Base-by-base conservation (phyloP, 345 rosid species). In the Citrus mangshanensis region DNA sequence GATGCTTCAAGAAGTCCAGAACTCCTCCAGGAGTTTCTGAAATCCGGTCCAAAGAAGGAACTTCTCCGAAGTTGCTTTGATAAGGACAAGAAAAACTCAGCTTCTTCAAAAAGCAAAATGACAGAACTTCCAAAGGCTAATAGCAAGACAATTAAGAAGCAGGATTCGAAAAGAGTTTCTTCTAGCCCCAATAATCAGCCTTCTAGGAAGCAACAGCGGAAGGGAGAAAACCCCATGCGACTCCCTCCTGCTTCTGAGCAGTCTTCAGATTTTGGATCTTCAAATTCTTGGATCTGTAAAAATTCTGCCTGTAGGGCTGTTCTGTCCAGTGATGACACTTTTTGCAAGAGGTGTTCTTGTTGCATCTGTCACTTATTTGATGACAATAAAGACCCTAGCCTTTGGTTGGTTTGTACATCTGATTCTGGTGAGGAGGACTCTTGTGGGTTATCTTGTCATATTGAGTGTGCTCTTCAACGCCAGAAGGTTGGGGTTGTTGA, bases 261-360 rank as follows among this genome's bases (percentile, higher is more conserved):
- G 73, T 75, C 87, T 67, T 69, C 85, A 5, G 91, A 86, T 77
- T 80, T 82, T 79, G 91, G 88, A 64, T 76, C 77, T 79, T 86
- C 87, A 40, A 84, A 77, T 67, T 84, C 92, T 7, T 94, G 94
- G 95, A 86, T 93, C 82, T 85, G 93, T 66, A 92, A 89, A 87
- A 92, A 92, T 77, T 84, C 87, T 70, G 91, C 93, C 12, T 92
- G 96, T 74, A 84, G 91, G 72, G 96, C 93, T 62, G 70, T 82
- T 63, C 81, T 90, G 19, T 86, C 93, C 71, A 78, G 83, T 40
- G 93, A 88, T 46, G 97, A 92, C 78, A 84, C 93, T 49, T 97
- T 94, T 79, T 97, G 99, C 90, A 92, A 82, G 86, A 93, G 99
- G 81, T 97, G 99, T 78, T 97, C 99, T 74, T 97, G 99, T 82